Evolutionary conservation across 2,329 filamentous ascomycete genomes (phyloP).

Genomic region (Sarocladiaceae sp.): DNA sequence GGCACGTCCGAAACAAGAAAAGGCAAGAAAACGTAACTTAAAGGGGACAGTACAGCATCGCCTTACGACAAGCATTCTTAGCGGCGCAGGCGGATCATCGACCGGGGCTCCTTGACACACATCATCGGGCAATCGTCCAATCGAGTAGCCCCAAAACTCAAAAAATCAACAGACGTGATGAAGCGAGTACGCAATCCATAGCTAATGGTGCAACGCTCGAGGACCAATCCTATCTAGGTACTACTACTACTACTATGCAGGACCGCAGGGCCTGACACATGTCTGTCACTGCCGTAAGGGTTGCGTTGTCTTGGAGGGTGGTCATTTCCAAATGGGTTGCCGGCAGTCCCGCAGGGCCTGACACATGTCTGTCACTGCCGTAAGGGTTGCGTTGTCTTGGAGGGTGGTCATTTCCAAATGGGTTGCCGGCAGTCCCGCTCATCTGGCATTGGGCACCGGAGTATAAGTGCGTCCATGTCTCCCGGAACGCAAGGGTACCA

Average conservation of each 20-base stretch:
- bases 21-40: background rate
- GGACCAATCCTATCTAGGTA: background rate
- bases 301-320: background rate
- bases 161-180: background rate
- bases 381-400: background rate
- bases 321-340: background rate
- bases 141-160: background rate
- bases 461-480: background rate
- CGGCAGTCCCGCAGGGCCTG: too few relatives aligned
- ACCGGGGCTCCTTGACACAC: slow-evolving; percentile 1
- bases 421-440: slow-evolving; percentile 4
- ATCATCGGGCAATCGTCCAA: background rate
- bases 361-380: slow-evolving; percentile 10
- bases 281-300: slow-evolving; percentile 9
- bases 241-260: too few relatives aligned
- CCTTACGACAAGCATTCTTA: slow-evolving; percentile 6
- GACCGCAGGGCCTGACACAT: slow-evolving; percentile 9
- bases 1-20: slow-evolving; percentile 8
- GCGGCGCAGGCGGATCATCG: slow-evolving; percentile 7
- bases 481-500: background rate
- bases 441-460: slow-evolving; percentile 3
- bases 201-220: background rate
- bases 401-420: background rate
- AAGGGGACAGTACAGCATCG: background rate
- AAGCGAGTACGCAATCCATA: background rate